phyloP scores from a whole-genome alignment of 208 protist species.

The Wallacemonas sp. region DNA sequence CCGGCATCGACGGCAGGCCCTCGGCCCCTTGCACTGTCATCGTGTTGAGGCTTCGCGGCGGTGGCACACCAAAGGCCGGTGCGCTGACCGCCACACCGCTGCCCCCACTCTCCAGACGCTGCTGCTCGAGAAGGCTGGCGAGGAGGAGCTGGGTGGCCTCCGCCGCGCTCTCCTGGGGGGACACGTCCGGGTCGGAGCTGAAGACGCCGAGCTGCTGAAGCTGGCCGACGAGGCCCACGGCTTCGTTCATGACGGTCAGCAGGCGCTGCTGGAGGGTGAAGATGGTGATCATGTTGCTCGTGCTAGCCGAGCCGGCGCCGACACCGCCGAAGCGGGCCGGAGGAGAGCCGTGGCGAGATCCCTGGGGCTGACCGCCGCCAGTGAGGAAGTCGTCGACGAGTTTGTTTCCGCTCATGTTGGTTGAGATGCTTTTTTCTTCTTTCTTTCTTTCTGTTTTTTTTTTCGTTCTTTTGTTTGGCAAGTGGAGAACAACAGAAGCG shows the following conservation, averaged over 20 bases:
- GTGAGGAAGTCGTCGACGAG: slow-evolving; percentile 27
- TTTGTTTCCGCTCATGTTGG: slow-evolving; percentile 15
- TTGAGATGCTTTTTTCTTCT: slow-evolving; percentile 4
- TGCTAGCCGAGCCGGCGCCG: not conserved
- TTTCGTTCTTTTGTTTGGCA: slow-evolving; percentile 17
- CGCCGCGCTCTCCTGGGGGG: slow-evolving; percentile 31
- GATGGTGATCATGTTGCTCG: not conserved
- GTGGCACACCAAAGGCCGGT: slow-evolving; percentile 1
- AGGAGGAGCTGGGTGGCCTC: slow-evolving; percentile 18
- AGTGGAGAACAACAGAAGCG: too few species aligned
- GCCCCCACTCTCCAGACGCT: slow-evolving; percentile 7
- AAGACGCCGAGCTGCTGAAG: slow-evolving; percentile 53
- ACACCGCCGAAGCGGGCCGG: not conserved
- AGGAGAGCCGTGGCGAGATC: slow-evolving; percentile 1
- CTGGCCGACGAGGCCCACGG: slow-evolving; percentile 36
- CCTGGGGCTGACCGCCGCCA: not conserved
- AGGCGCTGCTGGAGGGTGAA: slow-evolving; percentile 43
- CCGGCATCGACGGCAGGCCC: not conserved
- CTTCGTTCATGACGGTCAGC: slow-evolving; percentile 39
- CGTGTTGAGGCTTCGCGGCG: slow-evolving; percentile 24
- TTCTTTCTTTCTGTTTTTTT: slow-evolving; percentile 4
- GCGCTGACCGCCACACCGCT: too few species aligned
- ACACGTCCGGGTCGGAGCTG: slow-evolving; percentile 24
- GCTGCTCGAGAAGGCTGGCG: slow-evolving; percentile 3
- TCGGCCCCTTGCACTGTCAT: not conserved